A percentile compares a stretch with the other conserved stretches of the same genome.
These are phyloP conservation scores for Tolypocladium tundrense DNA, from an alignment of 2,329 filamentous ascomycete species.

Conservation along the genomic window DNA sequence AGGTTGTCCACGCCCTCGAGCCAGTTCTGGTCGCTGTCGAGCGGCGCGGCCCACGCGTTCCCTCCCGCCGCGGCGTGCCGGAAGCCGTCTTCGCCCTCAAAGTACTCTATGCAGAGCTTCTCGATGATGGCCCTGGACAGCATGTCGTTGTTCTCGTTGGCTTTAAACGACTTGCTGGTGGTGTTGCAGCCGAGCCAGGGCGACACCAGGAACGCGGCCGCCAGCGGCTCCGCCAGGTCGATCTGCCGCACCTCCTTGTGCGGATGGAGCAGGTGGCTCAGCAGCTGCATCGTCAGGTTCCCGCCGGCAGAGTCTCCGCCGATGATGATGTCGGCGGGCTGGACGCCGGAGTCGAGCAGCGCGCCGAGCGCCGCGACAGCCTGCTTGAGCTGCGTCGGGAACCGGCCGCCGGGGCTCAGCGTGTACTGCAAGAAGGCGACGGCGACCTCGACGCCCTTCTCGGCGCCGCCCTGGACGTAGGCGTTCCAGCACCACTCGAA, in stretches of 20 bases:
- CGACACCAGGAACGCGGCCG: conserved; percentile 21
- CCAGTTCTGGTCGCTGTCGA: conserved; percentile 18
- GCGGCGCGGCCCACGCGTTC: conserved; percentile 16
- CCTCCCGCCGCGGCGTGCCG: conserved; percentile 1
- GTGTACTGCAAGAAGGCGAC: conserved; percentile 25
- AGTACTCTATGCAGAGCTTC: conserved; percentile 1
- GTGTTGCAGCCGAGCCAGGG: conserved; percentile 18
- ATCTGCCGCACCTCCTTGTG: conserved; percentile 12
- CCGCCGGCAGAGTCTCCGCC: conserved; percentile 28
- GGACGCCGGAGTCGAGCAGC: conserved; percentile 18
- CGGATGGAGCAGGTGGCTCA: conserved; percentile 22
- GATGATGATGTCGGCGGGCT: conserved; percentile 19
- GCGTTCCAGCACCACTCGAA: conserved; percentile 16
- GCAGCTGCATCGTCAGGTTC: conserved; percentile 20
- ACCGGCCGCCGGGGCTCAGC: conserved; percentile 16
- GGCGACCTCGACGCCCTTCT: conserved; percentile 13
- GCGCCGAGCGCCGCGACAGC: conserved; percentile 18
- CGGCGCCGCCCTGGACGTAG: conserved; percentile 10
- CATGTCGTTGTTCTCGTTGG: conserved; percentile 23
- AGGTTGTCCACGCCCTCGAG: conserved; percentile 13
- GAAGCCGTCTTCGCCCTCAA: conserved; percentile 6
- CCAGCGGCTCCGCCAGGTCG: conserved; percentile 14
- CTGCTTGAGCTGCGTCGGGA: conserved; percentile 21
- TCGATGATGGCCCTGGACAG: conserved; percentile 10
- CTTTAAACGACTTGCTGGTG: conserved; percentile 10